Conservation (phyloP, 1,139 yeast species). For the Protomyces inundatus region DNA sequence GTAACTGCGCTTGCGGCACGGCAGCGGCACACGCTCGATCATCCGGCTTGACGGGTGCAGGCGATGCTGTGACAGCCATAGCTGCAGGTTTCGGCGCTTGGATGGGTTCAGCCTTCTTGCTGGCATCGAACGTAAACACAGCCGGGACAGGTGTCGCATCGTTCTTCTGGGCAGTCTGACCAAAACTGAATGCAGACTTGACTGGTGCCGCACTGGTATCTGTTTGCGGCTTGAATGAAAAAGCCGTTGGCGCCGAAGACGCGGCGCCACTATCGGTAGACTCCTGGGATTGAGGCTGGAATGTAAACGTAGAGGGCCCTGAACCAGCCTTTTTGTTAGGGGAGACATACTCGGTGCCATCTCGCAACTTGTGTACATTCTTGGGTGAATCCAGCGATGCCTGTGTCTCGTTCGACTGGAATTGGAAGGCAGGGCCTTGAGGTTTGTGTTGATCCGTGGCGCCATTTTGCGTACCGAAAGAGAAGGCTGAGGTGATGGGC, state of each 20-base stretch:
- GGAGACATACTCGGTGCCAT: conserved; percentile 21
- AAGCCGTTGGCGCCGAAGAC: background rate
- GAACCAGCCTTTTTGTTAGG: background rate
- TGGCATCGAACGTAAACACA: background rate
- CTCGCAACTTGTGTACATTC: conserved; percentile 12
- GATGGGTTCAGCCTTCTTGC: background rate
- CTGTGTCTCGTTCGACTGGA: background rate
- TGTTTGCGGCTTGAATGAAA: background rate
- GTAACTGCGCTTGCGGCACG: background rate
- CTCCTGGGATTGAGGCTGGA: background rate
- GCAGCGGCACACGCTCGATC: background rate
- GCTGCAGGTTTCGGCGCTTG: background rate
- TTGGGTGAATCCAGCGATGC: background rate
- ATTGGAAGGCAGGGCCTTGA: background rate
- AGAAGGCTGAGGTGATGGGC: background rate
- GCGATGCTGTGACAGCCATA: background rate
- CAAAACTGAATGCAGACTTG: background rate
- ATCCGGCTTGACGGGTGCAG: background rate
- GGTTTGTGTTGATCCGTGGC: background rate
- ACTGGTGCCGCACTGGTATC: background rate
- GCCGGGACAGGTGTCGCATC: background rate
- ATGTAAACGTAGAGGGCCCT: conserved; percentile 1
- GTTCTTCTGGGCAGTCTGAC: background rate
- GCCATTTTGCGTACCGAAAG: background rate
- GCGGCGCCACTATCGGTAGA: background rate